These are phyloP conservation scores for Aspergillus nomiae DNA, from an alignment of 2,329 filamentous ascomycete genomes.

Conservation along the genomic window DNA sequence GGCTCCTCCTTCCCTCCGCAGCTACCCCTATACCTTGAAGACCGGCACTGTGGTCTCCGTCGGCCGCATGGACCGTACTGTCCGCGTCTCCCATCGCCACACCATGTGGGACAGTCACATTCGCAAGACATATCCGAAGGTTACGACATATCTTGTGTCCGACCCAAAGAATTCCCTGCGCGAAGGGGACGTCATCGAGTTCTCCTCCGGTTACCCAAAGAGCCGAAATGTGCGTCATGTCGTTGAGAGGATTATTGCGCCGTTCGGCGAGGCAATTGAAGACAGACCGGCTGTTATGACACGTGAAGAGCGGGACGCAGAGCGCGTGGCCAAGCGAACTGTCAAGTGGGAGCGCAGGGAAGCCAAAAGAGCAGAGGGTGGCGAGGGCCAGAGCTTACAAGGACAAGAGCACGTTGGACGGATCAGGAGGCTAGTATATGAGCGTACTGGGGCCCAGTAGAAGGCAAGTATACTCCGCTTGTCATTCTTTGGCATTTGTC, in stretches of 20 bases:
- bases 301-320: conserved; percentile 36
- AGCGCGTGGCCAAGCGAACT: conserved; percentile 32
- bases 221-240: conserved; percentile 43
- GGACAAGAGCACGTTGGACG: conserved; percentile 29
- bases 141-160: conserved; percentile 36
- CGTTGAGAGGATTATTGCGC: conserved; percentile 45
- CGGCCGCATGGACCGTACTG: conserved; percentile 45
- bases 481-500: not conserved
- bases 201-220: conserved; percentile 43
- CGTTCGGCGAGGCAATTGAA: conserved; percentile 40
- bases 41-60: conserved; percentile 45
- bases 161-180: conserved; percentile 46
- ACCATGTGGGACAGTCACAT: conserved; percentile 39
- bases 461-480: not conserved
- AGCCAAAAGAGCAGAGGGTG: conserved; percentile 23
- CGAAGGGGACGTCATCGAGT: conserved; percentile 48
- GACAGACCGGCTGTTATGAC: conserved; percentile 40
- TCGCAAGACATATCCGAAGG: conserved; percentile 40
- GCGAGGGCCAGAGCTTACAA: conserved; percentile 16
- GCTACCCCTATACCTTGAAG: conserved; percentile 38
- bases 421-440: conserved; percentile 33
- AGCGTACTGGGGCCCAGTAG: conserved; percentile 14
- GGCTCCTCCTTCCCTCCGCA: conserved; percentile 33
- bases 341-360: conserved; percentile 36
- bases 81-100: conserved; percentile 39